These are phyloP conservation scores for Globisporangium ultimum DNA, from an alignment of 352 stramenopile species.

Conservation along the genomic window DNA sequence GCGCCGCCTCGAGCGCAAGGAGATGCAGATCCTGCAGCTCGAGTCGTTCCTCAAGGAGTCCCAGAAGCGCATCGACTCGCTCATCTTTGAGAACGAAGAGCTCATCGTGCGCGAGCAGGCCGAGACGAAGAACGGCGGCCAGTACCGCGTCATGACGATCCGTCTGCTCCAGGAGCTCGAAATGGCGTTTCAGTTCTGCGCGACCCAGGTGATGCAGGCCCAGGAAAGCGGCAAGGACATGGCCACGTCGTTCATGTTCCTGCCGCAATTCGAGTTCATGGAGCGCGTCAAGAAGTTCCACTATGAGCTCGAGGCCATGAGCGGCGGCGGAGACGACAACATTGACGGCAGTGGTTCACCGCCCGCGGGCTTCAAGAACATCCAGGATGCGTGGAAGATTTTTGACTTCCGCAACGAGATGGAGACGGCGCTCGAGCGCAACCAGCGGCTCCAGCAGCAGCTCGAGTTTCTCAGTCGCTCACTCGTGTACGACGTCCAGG, in stretches of 20 bases:
- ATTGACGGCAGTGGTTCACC: too few species aligned
- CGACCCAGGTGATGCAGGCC: conserved; percentile 45
- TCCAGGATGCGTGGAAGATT: conserved; percentile 20
- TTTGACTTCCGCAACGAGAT: conserved; percentile 62
- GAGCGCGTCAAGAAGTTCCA: conserved; percentile 71
- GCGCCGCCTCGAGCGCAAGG: conserved; percentile 63
- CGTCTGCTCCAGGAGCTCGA: conserved; percentile 75
- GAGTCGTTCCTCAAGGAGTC: conserved; percentile 78
- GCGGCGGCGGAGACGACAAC: conserved; percentile 18
- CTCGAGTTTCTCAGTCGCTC: conserved; percentile 58
- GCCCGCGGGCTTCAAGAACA: background rate
- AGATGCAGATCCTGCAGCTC: conserved; percentile 73
- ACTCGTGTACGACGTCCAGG: conserved; percentile 36
- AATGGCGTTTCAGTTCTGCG: conserved; percentile 65
- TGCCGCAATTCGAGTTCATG: conserved; percentile 72
- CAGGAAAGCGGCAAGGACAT: conserved; percentile 13
- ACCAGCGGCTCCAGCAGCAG: conserved; percentile 59
- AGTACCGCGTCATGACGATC: conserved; percentile 55
- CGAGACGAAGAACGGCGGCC: conserved; percentile 55
- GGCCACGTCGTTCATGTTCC: conserved; percentile 36
- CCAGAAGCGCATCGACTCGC: conserved; percentile 68
- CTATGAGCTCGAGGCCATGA: conserved; percentile 33
- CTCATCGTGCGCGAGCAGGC: conserved; percentile 50
- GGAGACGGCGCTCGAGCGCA: conserved; percentile 52
- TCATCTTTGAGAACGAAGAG: conserved; percentile 64